phyloP scores from a whole-genome alignment of 2,329 filamentous ascomycete genomes.

The Fusarium cicatricum region DNA sequence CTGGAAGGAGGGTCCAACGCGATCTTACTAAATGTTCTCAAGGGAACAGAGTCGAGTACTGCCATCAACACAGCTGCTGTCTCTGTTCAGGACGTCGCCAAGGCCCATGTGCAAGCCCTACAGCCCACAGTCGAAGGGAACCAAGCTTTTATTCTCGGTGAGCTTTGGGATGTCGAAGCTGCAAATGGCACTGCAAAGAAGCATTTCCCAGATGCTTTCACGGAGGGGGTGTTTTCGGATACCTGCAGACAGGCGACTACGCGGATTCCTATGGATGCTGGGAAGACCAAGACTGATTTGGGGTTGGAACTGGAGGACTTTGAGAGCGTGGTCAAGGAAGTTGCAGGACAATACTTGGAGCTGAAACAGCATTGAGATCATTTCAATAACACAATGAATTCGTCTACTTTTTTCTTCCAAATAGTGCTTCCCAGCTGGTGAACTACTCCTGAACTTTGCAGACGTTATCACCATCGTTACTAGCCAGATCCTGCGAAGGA shows the following conservation, averaged over 20 bases:
- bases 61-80: slow-evolving; percentile 1
- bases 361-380: neutral
- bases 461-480: too few species aligned
- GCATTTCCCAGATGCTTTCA: neutral
- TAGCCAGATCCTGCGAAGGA: too few species aligned
- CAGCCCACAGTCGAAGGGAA: neutral
- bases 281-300: neutral
- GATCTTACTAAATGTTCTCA: neutral
- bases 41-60: neutral
- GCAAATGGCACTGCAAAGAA: neutral
- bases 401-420: too few species aligned
- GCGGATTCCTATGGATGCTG: neutral
- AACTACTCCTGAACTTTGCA: too few species aligned
- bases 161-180: neutral
- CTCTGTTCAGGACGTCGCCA: slow-evolving; percentile 1
- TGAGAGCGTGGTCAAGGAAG: neutral
- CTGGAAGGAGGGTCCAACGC: neutral
- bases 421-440: too few species aligned
- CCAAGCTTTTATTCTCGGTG: neutral
- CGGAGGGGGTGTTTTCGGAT: neutral
- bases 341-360: slow-evolving; percentile 5
- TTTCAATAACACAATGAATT: neutral
- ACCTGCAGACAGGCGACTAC: neutral
- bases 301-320: neutral
- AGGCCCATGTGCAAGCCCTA: neutral